These are phyloP conservation scores for Gastrolobium bilobum DNA, from an alignment of 306 rosid species.

Conservation along the genomic window DNA sequence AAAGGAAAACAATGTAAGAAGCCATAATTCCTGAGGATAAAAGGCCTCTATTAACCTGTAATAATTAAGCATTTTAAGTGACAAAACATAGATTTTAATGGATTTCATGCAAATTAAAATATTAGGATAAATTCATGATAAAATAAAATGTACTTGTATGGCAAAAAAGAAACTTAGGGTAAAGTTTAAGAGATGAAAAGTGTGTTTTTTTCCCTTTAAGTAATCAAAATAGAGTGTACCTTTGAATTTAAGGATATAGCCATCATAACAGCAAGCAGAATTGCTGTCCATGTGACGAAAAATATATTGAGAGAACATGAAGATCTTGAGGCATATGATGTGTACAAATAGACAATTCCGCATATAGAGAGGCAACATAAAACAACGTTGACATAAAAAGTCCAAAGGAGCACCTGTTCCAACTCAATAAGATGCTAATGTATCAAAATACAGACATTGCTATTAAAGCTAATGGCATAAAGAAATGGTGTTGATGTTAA, in stretches of 20 bases:
- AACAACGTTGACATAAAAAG: slow-evolving; percentile 74
- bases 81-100: not conserved
- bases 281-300: slow-evolving; percentile 86
- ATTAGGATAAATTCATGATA: not conserved
- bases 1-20: slow-evolving; percentile 81
- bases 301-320: slow-evolving; percentile 80
- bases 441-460: slow-evolving; percentile 22
- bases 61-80: slow-evolving; percentile 30
- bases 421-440: slow-evolving; percentile 29
- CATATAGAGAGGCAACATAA: slow-evolving; percentile 72
- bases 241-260: slow-evolving; percentile 75
- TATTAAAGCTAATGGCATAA: not conserved
- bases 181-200: not conserved
- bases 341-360: slow-evolving; percentile 72
- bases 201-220: not conserved
- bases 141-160: no score
- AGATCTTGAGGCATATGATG: slow-evolving; percentile 58
- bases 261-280: slow-evolving; percentile 81
- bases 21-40: slow-evolving; percentile 95
- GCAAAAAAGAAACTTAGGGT: no score
- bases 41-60: slow-evolving; percentile 89
- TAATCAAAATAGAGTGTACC: slow-evolving; percentile 53
- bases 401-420: slow-evolving; percentile 82
- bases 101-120: not conserved
- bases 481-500: not conserved